Evolutionary conservation across 1,284 basidiomycete genomes (phyloP), one percentile per base, ranked within the genome.

Genomic region (Leccinum insolens): DNA sequence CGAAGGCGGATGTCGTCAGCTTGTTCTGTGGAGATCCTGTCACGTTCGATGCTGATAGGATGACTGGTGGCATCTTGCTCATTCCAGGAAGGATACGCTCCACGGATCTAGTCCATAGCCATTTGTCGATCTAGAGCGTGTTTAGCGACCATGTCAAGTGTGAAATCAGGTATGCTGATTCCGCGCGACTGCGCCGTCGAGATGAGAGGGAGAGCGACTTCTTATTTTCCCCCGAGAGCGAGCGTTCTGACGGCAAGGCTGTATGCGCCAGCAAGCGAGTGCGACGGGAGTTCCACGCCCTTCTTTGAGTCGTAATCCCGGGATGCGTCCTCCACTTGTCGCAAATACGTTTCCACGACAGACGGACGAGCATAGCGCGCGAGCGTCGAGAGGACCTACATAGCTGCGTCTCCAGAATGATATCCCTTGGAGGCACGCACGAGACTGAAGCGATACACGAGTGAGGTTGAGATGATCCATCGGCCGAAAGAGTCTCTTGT

Each of bases 11-110:
- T 41, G 39, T 41, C 39, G 39, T 41, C 39, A 41, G 39, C 39
- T 7, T 41, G 39, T 41, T 41, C 15, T 41, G 11, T 41, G 39
- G 39, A 41, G 39, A 41, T 41, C 39, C 39, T 41, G 39, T 70
- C 85, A 85, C 12, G 82, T 46, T 46, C 17, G 17, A 46, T 46
- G 17, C 17, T n/a, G 44, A n/a, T 11, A 4, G 44, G 17, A n/a
- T 46, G 17, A 17, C 44, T 46, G 9, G 28, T 8, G 25, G 37
- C 63, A 11, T 64, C 58, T 14, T 34, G 49, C 20, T 49, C 58
- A 12, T 25, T 61, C 71, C 67, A 76, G 1, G 59, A 67, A 63
- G 75, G 76, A 28, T 68, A 70, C 4, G 66, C 5, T 4, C 25
- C 22, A 5, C 7, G 69, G 55, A 79, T 76, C 7, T 59, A 66